phyloP scores from a whole-genome alignment of 495 filamentous ascomycete species.

The Hyaloscypha variabilis region DNA sequence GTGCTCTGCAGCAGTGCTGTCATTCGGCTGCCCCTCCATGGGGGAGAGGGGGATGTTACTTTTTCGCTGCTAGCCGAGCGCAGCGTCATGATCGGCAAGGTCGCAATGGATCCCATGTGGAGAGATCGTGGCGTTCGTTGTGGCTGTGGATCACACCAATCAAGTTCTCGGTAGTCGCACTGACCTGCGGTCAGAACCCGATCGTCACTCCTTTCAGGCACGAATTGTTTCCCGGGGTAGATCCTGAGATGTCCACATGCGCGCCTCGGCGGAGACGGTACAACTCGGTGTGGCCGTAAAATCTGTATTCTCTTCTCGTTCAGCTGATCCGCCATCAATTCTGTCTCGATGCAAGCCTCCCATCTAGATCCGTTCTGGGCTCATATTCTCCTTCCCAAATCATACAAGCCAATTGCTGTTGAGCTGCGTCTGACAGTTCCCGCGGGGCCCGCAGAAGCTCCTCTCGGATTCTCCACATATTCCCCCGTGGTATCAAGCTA shows the following conservation, averaged over 20 bases:
- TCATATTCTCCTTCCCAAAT: not conserved
- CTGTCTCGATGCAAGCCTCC: conserved; percentile 13
- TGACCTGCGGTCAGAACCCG: not conserved
- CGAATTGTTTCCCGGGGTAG: not conserved
- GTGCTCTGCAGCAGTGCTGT: conserved; percentile 3
- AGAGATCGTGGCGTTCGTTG: conserved; percentile 8
- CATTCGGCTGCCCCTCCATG: conserved; percentile 9
- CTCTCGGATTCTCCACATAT: conserved; percentile 16
- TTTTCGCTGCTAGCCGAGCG: not conserved
- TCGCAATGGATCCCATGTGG: not conserved
- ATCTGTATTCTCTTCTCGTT: conserved; percentile 3
- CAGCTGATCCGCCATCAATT: conserved; percentile 27
- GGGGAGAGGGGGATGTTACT: not conserved
- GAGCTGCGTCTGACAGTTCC: not conserved
- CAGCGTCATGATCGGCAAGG: conserved; percentile 21
- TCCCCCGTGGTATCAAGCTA: not conserved
- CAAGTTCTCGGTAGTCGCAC: not conserved
- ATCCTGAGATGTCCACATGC: not conserved
- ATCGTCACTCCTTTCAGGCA: not conserved
- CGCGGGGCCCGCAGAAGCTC: not conserved
- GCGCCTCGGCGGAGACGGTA: not conserved
- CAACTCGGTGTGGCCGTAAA: not conserved
- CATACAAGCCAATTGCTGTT: not conserved
- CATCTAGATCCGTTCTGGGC: not conserved
- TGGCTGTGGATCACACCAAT: not conserved